A percentile compares a stretch with the other conserved stretches of the same genome.
These are phyloP conservation scores for Geotrichum carabidarum DNA, from an alignment of 1,139 yeast genomes.

Conservation along the genomic window DNA sequence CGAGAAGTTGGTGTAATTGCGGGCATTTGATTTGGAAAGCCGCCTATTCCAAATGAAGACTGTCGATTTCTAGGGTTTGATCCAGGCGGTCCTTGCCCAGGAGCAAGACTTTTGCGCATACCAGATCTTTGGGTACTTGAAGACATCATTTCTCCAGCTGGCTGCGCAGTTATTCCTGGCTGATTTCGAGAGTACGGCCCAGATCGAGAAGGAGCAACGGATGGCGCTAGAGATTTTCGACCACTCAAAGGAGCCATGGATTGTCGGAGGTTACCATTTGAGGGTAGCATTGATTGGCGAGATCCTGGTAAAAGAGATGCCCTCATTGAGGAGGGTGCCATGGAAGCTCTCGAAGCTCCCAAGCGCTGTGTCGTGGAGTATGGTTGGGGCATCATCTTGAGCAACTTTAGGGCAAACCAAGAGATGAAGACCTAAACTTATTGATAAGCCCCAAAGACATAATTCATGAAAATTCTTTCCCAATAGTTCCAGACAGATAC, in stretches of 20 bases:
- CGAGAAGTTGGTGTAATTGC: background rate
- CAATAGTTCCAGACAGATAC: too few relatives aligned
- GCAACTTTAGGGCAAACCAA: background rate
- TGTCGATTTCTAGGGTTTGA: conserved; percentile 21
- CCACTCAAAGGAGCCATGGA: conserved; percentile 3
- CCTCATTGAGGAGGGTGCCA: conserved; percentile 21
- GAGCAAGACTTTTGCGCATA: conserved; percentile 6
- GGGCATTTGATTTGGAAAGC: background rate
- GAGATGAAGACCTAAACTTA: background rate
- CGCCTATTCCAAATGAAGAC: conserved; percentile 27
- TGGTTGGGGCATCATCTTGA: conserved; percentile 1
- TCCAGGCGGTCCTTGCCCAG: conserved; percentile 10
- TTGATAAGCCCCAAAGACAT: background rate
- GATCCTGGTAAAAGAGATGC: conserved; percentile 14
- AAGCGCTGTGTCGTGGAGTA: conserved; percentile 19
- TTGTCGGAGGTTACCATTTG: conserved; percentile 9
- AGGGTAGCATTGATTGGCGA: conserved; percentile 14
- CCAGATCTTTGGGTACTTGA: conserved; percentile 15
- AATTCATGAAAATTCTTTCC: background rate
- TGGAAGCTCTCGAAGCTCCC: conserved; percentile 25
- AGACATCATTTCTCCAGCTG: conserved; percentile 16
- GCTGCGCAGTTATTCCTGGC: conserved; percentile 18
- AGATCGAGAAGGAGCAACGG: conserved; percentile 3
- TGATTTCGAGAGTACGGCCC: conserved; percentile 13
- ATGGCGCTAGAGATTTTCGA: background rate